Evolutionary conservation across 1,139 yeast genomes (phyloP).

Genomic region (Taphrina sp.): DNA sequence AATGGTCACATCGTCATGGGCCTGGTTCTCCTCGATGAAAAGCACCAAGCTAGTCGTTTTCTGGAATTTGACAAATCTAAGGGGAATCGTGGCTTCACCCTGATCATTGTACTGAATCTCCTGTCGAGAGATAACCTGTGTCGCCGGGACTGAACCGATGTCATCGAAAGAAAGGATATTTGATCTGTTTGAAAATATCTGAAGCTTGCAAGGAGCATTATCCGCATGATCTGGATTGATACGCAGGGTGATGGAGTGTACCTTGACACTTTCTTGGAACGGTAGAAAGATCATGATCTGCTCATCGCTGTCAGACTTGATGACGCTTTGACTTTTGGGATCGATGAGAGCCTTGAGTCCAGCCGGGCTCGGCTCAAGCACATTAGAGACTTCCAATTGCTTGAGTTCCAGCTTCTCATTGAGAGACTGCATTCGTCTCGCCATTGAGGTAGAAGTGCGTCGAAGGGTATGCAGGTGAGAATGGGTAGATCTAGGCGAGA

Average conservation of each 20-base stretch:
- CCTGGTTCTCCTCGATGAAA: conserved; percentile 34
- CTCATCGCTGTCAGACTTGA: conserved; percentile 36
- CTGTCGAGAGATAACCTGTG: conserved; percentile 24
- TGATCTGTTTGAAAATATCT: conserved; percentile 31
- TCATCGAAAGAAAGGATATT: conserved; percentile 35
- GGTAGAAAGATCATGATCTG: conserved; percentile 36
- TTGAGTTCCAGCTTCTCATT: conserved; percentile 22
- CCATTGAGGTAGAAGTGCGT: too few species aligned
- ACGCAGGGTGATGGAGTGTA: conserved; percentile 26
- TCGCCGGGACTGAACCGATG: conserved; percentile 25
- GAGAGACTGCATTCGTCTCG: conserved; percentile 1
- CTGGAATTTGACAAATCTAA: conserved; percentile 36
- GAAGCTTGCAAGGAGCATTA: conserved; percentile 32
- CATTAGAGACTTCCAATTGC: conserved; percentile 23
- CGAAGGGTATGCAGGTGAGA: too few species aligned
- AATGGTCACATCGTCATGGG: conserved; percentile 33
- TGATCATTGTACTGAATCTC: conserved; percentile 30
- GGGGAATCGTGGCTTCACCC: conserved; percentile 31
- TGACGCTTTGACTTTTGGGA: conserved; percentile 2
- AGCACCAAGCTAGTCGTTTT: conserved; percentile 32
- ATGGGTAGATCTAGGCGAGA: too few species aligned
- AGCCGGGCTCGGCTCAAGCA: conserved; percentile 1
- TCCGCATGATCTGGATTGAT: conserved; percentile 1
- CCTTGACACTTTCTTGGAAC: conserved; percentile 32
- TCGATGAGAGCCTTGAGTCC: conserved; percentile 21